Conservation (phyloP, 1,284 basidiomycete species). For the Coniophora puteana region DNA sequence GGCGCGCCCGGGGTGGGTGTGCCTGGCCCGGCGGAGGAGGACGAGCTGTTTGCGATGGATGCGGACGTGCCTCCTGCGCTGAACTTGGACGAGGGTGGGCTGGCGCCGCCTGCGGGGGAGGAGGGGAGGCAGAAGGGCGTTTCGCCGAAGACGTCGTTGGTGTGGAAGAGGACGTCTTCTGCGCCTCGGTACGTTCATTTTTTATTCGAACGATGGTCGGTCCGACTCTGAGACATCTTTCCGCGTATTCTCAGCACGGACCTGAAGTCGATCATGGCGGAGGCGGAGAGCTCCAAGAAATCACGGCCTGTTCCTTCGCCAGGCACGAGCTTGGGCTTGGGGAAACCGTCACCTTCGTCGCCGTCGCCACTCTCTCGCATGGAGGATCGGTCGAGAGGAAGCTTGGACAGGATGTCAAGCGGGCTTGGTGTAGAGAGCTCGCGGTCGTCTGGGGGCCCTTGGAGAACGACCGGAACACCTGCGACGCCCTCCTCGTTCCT, state of each 20-base stretch:
- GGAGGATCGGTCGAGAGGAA: too few species aligned
- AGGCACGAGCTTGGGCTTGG: too few species aligned
- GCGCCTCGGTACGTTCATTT: constrained; percentile 36
- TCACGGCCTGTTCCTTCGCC: constrained; percentile 3
- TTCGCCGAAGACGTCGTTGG: constrained; percentile 11
- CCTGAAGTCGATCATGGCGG: constrained; percentile 85
- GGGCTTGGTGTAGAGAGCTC: too few species aligned
- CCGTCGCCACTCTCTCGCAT: too few species aligned
- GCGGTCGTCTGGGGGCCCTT: too few species aligned
- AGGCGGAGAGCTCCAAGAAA: constrained; percentile 45
- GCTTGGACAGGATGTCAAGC: too few species aligned
- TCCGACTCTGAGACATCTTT: not conserved
- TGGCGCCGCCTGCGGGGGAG: not conserved
- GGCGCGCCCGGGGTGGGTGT: constrained; percentile 16
- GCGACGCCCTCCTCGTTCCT: too few species aligned
- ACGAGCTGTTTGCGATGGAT: constrained; percentile 49
- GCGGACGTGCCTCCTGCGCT: constrained; percentile 10
- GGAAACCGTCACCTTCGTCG: too few species aligned
- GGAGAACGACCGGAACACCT: too few species aligned
- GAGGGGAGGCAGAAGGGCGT: too few species aligned
- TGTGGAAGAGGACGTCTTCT: constrained; percentile 41
- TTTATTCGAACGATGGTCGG: too few species aligned
- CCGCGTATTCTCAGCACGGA: constrained; percentile 55
- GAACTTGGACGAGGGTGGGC: not conserved
- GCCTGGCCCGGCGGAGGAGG: too few species aligned